These are phyloP conservation scores for Chaetomium globosum DNA, from an alignment of 2,329 filamentous ascomycete genomes.

Conservation along the genomic window DNA sequence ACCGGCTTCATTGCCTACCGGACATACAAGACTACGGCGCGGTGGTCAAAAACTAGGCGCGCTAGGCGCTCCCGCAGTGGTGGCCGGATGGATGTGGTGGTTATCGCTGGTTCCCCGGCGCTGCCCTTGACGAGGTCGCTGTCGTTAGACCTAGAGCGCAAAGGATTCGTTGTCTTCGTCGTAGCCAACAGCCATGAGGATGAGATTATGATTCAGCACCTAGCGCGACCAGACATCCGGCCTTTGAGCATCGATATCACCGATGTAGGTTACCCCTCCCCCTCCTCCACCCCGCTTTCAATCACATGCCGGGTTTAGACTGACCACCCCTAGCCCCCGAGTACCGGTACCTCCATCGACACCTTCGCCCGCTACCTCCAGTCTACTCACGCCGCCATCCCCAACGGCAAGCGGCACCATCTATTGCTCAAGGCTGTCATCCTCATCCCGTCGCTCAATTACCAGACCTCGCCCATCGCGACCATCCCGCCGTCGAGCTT, in stretches of 20 bases:
- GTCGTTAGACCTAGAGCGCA: conserved; percentile 81
- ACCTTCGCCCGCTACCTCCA: conserved; percentile 73
- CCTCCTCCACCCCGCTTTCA: not conserved
- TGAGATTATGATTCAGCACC: conserved; percentile 73
- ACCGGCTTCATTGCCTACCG: conserved; percentile 66
- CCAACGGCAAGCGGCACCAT: conserved; percentile 73
- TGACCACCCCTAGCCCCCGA: conserved; percentile 58
- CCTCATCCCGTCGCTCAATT: conserved; percentile 78
- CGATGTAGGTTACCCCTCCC: conserved; percentile 58
- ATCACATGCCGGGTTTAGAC: conserved; percentile 13
- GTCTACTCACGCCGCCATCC: conserved; percentile 73
- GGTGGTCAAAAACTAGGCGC: conserved; percentile 68
- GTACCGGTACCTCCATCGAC: conserved; percentile 68
- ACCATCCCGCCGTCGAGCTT: conserved; percentile 82
- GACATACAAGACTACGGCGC: conserved; percentile 55
- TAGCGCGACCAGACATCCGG: conserved; percentile 79
- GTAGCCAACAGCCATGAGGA: conserved; percentile 85
- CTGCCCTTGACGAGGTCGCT: conserved; percentile 83
- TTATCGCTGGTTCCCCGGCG: conserved; percentile 84
- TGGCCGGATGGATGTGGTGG: conserved; percentile 80
- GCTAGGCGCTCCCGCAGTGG: conserved; percentile 81
- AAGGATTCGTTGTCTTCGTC: conserved; percentile 91
- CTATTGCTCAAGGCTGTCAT: conserved; percentile 78
- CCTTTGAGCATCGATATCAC: conserved; percentile 81
- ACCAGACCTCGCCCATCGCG: conserved; percentile 80